phyloP scores from a whole-genome alignment of 2,329 filamentous ascomycete species.

The Eutypa lata region DNA sequence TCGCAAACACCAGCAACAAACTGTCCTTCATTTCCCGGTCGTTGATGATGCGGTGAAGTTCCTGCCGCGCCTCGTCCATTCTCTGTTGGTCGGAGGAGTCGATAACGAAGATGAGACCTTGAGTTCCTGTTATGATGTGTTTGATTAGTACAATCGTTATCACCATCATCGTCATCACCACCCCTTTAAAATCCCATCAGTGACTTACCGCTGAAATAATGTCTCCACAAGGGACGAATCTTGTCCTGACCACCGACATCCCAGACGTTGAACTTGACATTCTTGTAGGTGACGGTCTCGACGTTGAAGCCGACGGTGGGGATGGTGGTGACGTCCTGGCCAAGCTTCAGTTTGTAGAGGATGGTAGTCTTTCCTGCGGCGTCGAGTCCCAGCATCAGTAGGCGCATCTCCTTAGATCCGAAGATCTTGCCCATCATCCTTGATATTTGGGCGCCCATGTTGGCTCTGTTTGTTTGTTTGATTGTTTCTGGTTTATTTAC shows the following conservation, averaged over 20 bases:
- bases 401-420: conserved; percentile 97
- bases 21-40: conserved; percentile 98
- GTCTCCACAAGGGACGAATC: conserved; percentile 94
- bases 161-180: not conserved
- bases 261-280: conserved; percentile 99
- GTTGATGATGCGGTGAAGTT: conserved; percentile 95
- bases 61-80: conserved; percentile 88
- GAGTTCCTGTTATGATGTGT: conserved; percentile 62
- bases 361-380: conserved; percentile 99
- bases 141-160: not conserved
- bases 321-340: conserved; percentile 97
- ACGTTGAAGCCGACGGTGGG: conserved; percentile 99
- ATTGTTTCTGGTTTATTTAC: too few relatives aligned
- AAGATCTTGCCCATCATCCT: conserved; percentile 99
- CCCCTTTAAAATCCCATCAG: not conserved
- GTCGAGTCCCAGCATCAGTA: conserved; percentile 96
- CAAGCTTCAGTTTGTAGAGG: conserved; percentile 97
- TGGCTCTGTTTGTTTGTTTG: conserved; percentile 30
- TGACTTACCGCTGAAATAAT: conserved; percentile 75
- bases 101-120: conserved; percentile 97
- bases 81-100: conserved; percentile 89
- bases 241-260: conserved; percentile 99
- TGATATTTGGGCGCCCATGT: conserved; percentile 89
- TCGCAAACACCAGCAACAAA: conserved; percentile 90
- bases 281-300: conserved; percentile 98